Percentiles rank a stretch among this genome's conserved stretches.
Conservation (phyloP, 345 rosid genomes). For the Citrus trifoliata region DNA sequence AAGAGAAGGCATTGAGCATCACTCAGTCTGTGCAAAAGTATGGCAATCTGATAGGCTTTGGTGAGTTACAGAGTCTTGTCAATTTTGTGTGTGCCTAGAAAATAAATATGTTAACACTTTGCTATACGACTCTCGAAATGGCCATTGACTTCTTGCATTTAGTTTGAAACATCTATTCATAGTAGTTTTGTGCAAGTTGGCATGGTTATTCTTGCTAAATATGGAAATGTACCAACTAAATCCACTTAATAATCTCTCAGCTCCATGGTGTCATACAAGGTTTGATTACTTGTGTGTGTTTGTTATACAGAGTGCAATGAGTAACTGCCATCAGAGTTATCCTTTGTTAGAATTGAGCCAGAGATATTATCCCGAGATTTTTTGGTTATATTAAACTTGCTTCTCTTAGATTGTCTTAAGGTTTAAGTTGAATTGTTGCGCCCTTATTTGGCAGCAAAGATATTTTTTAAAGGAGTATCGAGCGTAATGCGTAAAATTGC, state of each 20-base stretch:
- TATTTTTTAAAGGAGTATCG: neutral
- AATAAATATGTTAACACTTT: neutral
- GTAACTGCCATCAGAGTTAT: neutral
- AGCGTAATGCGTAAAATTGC: neutral
- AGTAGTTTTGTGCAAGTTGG: neutral
- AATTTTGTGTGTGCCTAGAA: constrained; percentile 6
- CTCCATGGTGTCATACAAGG: neutral
- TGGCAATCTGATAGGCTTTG: constrained; percentile 76
- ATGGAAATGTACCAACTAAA: neutral
- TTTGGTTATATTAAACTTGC: neutral
- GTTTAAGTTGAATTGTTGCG: neutral
- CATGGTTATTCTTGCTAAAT: neutral
- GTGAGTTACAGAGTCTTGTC: constrained; percentile 40
- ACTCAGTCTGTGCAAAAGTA: constrained; percentile 53
- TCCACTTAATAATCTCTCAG: neutral
- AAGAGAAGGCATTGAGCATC: constrained; percentile 62
- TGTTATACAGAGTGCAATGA: neutral
- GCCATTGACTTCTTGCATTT: neutral
- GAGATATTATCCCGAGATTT: neutral
- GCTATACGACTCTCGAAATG: neutral
- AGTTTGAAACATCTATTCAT: neutral
- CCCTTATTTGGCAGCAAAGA: neutral
- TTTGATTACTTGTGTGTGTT: neutral
- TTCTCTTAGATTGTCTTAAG: neutral
- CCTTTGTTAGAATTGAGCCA: neutral